Conservation (phyloP, 169 alveolate genomes). For the Eimeria falciformis region DNA sequence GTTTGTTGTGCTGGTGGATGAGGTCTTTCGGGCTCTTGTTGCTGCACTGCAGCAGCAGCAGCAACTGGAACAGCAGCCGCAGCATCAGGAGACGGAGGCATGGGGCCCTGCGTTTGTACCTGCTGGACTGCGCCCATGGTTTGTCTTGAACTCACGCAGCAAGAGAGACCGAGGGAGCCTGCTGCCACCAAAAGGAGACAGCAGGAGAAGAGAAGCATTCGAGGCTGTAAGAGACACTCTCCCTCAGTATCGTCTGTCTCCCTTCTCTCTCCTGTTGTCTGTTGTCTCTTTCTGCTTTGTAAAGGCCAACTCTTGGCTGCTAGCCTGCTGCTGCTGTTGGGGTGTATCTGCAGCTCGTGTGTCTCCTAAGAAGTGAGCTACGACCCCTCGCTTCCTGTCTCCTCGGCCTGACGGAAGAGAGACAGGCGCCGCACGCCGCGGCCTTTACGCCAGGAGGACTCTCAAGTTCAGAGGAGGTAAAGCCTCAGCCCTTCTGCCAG, state of each 20-base stretch:
- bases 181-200: neutral
- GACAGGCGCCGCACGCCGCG: neutral
- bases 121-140: slow-evolving; percentile 18
- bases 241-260: neutral
- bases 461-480: too few relatives aligned
- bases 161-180: slow-evolving; percentile 2
- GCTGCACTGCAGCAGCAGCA: slow-evolving; percentile 48
- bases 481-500: neutral
- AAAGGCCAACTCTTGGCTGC: neutral
- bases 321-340: neutral
- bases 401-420: neutral
- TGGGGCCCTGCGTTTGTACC: slow-evolving; percentile 47
- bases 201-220: neutral
- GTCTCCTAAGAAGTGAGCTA: neutral
- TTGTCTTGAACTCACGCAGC: neutral
- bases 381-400: neutral
- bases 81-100: neutral
- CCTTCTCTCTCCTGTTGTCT: neutral
- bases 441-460: neutral
- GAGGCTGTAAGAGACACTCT: neutral
- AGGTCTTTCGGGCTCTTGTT: neutral
- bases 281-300: neutral
- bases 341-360: neutral
- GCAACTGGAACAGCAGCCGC: slow-evolving; percentile 38
- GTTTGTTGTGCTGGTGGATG: slow-evolving; percentile 1